Base-by-base conservation (phyloP, 495 filamentous ascomycete species). In the Xylaria venustula region DNA sequence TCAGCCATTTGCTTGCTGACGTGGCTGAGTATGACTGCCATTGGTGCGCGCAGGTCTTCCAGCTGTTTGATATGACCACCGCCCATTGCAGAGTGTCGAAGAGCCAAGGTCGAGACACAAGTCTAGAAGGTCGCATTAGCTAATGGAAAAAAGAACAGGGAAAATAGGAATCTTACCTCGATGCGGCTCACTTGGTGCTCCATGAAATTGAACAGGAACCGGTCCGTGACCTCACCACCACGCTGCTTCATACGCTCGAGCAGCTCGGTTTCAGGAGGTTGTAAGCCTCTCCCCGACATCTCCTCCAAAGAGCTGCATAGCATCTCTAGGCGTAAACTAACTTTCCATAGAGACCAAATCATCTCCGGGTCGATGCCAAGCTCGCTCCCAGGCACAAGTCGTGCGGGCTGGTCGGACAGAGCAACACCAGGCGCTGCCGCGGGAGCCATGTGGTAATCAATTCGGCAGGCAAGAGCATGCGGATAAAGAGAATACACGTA, bases 141-240 rank as follows among this genome's bases (percentile, higher is more conserved):
- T 15, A 23, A 2, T 22, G 14, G 14, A 23, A 11, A 15, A 28
- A n/a, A 15, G 12, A 23, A 30, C 9, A 17, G 12, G 14, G 34
- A 14, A 11, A 54, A 32, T 7, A 5, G 14, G 15, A 17, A 12
- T 76, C 89, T 66, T 80, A 94, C 93, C 85, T 99, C 94, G 69
- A 99, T 96, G 58, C 94, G 84, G 59, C 90, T 91, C 58, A 98
- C 88, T 77, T 96, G 91, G 69, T 97, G 93, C 69, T 96, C 93
- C 65, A 98, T 82, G 71, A 98, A 88, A 67, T 90, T 90, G 41
- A 93, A 69, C 66, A 97, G 74, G 68, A 93, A 91, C 20, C 84
- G 80, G 76, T 98, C 94, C 15, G 93, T 90, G 36, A 97, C 81
- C 70, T 96, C 92, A 0, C 91, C 93, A 20, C 89, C 90, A 60